Percentiles rank a stretch among this genome's conserved stretches.
These are phyloP conservation scores for Cladosporium sp. DNA, from an alignment of 2,329 filamentous ascomycete genomes.

Conservation along the genomic window DNA sequence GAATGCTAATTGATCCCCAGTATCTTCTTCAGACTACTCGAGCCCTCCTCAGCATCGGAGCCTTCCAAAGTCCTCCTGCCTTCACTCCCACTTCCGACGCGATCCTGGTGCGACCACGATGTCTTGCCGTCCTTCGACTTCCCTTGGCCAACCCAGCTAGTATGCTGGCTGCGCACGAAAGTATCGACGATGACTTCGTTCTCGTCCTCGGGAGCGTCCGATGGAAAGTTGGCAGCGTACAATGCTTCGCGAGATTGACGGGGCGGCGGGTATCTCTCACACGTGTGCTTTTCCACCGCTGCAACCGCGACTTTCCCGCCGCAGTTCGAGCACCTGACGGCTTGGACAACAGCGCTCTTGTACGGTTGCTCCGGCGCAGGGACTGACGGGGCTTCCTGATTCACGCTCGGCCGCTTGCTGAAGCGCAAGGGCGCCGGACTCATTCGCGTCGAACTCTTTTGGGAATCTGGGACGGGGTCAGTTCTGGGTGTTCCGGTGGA, in stretches of 20 bases:
- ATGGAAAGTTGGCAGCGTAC: background rate
- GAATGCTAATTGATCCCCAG: too few relatives aligned
- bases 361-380: too few relatives aligned
- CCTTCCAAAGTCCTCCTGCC: background rate
- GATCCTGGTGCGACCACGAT: background rate
- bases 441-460: too few relatives aligned
- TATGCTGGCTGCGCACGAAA: background rate
- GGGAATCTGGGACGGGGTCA: too few relatives aligned
- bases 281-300: background rate
- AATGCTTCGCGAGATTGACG: background rate
- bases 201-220: background rate
- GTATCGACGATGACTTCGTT: background rate
- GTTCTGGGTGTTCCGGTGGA: too few relatives aligned
- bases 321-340: conserved; percentile 1
- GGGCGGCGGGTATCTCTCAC: background rate
- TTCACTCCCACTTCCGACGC: background rate
- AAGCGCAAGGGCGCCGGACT: too few relatives aligned
- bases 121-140: background rate
- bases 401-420: too few relatives aligned
- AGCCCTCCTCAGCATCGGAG: background rate
- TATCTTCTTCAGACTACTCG: background rate
- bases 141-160: background rate
- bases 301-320: background rate
- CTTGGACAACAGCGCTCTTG: background rate
- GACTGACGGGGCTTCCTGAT: too few relatives aligned